phyloP scores from a whole-genome alignment of 352 stramenopile species.

The Phytophthora melonis region DNA sequence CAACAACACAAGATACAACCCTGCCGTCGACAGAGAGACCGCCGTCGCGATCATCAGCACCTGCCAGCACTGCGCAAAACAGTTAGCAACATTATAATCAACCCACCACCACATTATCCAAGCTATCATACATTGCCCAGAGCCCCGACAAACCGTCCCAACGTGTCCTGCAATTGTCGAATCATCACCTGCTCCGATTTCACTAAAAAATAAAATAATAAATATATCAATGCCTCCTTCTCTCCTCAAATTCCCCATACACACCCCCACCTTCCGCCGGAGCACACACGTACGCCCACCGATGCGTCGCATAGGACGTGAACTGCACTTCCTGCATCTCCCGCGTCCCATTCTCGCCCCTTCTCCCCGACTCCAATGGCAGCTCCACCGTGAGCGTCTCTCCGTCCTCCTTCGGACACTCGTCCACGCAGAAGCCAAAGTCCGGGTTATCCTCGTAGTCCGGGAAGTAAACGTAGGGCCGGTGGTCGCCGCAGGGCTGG shows the following conservation, averaged over 20 bases:
- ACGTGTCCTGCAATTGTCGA: slow-evolving; percentile 73
- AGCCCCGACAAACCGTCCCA: slow-evolving; percentile 82
- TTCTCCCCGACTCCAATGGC: slow-evolving; percentile 49
- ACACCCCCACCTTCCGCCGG: slow-evolving; percentile 55
- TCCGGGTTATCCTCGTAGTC: slow-evolving; percentile 73
- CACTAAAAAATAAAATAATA: slow-evolving; percentile 39
- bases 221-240: neutral
- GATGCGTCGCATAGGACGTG: slow-evolving; percentile 71
- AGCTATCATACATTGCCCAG: slow-evolving; percentile 59
- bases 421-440: slow-evolving; percentile 81
- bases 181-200: slow-evolving; percentile 66
- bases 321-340: slow-evolving; percentile 59
- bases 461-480: slow-evolving; percentile 79
- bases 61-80: slow-evolving; percentile 63
- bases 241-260: neutral
- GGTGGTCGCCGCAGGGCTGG: slow-evolving; percentile 49
- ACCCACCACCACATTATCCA: neutral
- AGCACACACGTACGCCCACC: slow-evolving; percentile 75
- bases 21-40: slow-evolving; percentile 63
- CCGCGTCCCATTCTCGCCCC: slow-evolving; percentile 41
- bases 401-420: slow-evolving; percentile 54
- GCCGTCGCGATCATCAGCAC: slow-evolving; percentile 69
- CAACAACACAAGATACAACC: slow-evolving; percentile 74
- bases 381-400: slow-evolving; percentile 60
- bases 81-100: too few species aligned